These are phyloP conservation scores for Dacryopinax spathularia DNA, from an alignment of 768 basidiomycete genomes.

Conservation along the genomic window DNA sequence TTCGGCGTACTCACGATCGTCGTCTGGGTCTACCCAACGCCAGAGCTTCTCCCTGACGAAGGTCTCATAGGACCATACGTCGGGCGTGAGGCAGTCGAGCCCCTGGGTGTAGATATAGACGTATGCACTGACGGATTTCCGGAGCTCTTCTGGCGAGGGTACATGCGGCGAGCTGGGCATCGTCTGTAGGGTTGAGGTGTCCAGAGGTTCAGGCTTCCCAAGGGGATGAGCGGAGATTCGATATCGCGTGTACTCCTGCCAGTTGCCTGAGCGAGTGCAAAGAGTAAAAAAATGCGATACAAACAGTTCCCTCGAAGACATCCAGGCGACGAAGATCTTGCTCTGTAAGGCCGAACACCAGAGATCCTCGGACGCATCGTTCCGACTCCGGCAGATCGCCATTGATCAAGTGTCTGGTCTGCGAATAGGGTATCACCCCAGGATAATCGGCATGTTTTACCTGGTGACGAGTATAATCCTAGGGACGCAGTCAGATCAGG, in stretches of 20 bases:
- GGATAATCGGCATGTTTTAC: constrained; percentile 70
- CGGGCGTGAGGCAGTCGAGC: constrained; percentile 34
- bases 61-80: constrained; percentile 68
- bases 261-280: neutral
- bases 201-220: constrained; percentile 25
- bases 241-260: constrained; percentile 57
- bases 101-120: constrained; percentile 56
- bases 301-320: constrained; percentile 65
- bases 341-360: constrained; percentile 57
- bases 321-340: constrained; percentile 58
- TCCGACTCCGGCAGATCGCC: constrained; percentile 45
- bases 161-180: constrained; percentile 31
- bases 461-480: constrained; percentile 73
- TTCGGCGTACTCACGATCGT: constrained; percentile 34
- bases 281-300: constrained; percentile 15
- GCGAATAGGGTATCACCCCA: constrained; percentile 50
- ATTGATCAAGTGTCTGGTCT: constrained; percentile 34
- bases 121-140: constrained; percentile 34
- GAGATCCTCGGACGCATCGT: constrained; percentile 56
- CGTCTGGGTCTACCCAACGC: constrained; percentile 51
- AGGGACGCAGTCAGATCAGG: neutral
- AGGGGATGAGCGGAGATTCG: constrained; percentile 45
- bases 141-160: constrained; percentile 25
- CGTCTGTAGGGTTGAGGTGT: constrained; percentile 25
- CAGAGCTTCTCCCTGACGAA: constrained; percentile 63